Evolutionary conservation across 2,329 filamentous ascomycete genomes (phyloP).

Genomic region (Triangularia setosa): DNA sequence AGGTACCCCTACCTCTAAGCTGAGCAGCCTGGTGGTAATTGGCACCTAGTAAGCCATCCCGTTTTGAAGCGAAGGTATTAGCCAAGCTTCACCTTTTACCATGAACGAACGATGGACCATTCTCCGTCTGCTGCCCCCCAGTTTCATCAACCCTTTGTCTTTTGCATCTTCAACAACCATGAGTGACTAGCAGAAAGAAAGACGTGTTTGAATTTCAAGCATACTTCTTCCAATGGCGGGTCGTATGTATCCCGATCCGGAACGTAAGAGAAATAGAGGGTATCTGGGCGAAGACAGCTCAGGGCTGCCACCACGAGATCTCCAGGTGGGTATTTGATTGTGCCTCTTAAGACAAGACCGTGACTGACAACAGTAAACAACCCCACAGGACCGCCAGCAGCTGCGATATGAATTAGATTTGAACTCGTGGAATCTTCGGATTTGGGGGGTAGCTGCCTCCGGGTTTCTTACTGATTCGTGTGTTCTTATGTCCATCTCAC

Average conservation of each 20-base stretch:
- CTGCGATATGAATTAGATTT: conserved; percentile 51
- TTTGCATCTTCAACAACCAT: not conserved
- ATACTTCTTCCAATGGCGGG: conserved; percentile 21
- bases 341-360: not conserved
- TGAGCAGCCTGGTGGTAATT: not conserved
- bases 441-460: conserved; percentile 53
- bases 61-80: not conserved
- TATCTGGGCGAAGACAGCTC: conserved; percentile 50
- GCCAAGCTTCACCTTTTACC: not conserved
- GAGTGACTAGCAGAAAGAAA: not conserved
- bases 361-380: not conserved
- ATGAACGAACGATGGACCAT: not conserved
- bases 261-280: conserved; percentile 43
- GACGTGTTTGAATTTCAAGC: not conserved
- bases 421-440: conserved; percentile 52
- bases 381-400: conserved; percentile 45
- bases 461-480: conserved; percentile 53
- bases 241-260: conserved; percentile 34
- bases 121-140: not conserved
- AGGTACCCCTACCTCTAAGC: not conserved
- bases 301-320: conserved; percentile 46
- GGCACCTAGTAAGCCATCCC: not conserved
- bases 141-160: not conserved
- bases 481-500: conserved; percentile 21
- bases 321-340: conserved; percentile 37